A percentile compares a stretch with the other conserved stretches of the same genome.
phyloP scores from a whole-genome alignment of 1,139 yeast genomes.

The Geotrichum cucujoidarum region DNA sequence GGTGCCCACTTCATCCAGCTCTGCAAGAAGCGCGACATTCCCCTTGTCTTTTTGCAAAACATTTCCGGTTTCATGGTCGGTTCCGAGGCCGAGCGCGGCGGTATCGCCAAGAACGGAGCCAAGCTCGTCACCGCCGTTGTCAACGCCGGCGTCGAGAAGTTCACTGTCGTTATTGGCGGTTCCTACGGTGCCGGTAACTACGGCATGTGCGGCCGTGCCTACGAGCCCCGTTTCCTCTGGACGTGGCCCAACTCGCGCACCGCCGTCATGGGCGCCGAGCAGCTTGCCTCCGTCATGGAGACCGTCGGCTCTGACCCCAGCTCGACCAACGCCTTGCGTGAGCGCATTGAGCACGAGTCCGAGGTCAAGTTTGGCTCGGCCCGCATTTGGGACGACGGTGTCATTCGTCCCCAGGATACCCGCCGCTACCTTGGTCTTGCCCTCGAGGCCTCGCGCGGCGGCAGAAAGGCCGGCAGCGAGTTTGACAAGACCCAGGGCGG shows the following conservation, averaged over 20 bases:
- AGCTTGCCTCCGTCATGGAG: constrained; percentile 36
- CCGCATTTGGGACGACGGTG: constrained; percentile 37
- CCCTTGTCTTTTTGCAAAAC: constrained; percentile 36
- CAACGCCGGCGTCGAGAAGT: constrained; percentile 36
- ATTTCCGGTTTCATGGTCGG: constrained; percentile 39
- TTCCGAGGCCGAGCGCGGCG: constrained; percentile 37
- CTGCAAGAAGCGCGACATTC: constrained; percentile 36
- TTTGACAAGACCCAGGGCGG: constrained; percentile 20
- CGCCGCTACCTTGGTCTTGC: constrained; percentile 35
- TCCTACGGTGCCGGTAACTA: constrained; percentile 39
- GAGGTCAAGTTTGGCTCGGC: constrained; percentile 34
- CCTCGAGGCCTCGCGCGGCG: constrained; percentile 30
- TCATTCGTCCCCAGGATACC: constrained; percentile 35
- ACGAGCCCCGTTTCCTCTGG: constrained; percentile 37
- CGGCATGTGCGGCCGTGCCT: constrained; percentile 39
- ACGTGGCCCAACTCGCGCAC: constrained; percentile 38
- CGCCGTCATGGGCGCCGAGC: constrained; percentile 39
- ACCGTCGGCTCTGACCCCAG: constrained; percentile 32
- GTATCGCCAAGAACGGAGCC: constrained; percentile 38
- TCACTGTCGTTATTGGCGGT: constrained; percentile 36
- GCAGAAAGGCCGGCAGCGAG: constrained; percentile 17
- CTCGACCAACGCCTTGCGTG: constrained; percentile 26
- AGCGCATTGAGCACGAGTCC: constrained; percentile 34
- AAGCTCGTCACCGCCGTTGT: constrained; percentile 37
- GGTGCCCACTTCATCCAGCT: constrained; percentile 38